Conservation (phyloP, 169 alveolate species). For the Plasmodium malariae region DNA sequence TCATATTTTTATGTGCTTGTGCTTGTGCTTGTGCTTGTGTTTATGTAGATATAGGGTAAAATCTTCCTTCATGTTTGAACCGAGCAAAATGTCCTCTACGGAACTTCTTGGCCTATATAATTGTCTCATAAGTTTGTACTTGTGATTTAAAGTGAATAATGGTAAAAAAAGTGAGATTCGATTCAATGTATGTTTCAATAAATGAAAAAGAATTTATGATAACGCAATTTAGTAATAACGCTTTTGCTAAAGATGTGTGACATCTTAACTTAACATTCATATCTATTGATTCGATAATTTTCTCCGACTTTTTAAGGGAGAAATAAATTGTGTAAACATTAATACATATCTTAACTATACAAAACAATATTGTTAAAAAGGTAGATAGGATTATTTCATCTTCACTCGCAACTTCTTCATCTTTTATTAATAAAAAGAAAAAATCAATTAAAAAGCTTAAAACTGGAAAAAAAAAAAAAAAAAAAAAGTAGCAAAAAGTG, state of each 20-base stretch:
- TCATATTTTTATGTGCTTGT: no score
- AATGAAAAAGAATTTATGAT: slow-evolving; percentile 38
- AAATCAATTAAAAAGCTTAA: slow-evolving; percentile 54
- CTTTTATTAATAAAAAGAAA: slow-evolving; percentile 48
- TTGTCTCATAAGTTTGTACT: slow-evolving; percentile 60
- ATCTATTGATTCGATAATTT: slow-evolving; percentile 28
- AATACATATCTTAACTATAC: slow-evolving; percentile 24
- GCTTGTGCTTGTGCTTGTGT: no score
- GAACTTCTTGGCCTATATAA: slow-evolving; percentile 11
- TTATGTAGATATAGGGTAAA: no score
- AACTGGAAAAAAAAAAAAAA: slow-evolving; percentile 22
- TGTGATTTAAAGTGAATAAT: slow-evolving; percentile 53
- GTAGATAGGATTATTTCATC: slow-evolving; percentile 61
- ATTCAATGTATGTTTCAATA: slow-evolving; percentile 52
- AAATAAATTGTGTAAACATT: slow-evolving; percentile 39
- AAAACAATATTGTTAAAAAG: slow-evolving; percentile 34
- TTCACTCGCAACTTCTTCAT: slow-evolving; percentile 68
- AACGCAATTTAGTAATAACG: slow-evolving; percentile 11
- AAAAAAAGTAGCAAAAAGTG: background rate
- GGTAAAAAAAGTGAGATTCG: slow-evolving; percentile 43
- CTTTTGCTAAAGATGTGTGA: slow-evolving; percentile 36
- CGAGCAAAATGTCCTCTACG: background rate
- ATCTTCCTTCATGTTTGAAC: no score
- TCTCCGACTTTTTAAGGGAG: slow-evolving; percentile 2
- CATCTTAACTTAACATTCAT: slow-evolving; percentile 26